Evolutionary conservation across 1,139 yeast species (phyloP).

Genomic region (Magnusiomyces paraingens): DNA sequence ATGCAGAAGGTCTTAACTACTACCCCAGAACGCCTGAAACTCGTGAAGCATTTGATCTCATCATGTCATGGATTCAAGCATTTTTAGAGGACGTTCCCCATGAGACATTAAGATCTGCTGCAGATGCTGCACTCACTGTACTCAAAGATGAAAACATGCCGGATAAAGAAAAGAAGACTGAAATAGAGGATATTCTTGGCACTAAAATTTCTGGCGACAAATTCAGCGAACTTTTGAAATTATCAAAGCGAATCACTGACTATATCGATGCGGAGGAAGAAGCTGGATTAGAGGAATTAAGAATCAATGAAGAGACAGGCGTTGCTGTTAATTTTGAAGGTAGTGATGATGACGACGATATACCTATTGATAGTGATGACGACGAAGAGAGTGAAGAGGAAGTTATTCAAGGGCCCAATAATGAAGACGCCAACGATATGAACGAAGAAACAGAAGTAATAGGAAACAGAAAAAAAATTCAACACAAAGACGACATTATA

Average conservation of each 20-base stretch:
- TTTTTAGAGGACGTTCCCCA: constrained; percentile 54
- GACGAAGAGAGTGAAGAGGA: constrained; percentile 29
- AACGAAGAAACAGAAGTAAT: constrained; percentile 32
- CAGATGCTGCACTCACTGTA: constrained; percentile 60
- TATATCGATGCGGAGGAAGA: constrained; percentile 36
- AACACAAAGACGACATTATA: constrained; percentile 28
- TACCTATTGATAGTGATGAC: constrained; percentile 30
- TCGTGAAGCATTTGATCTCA: constrained; percentile 39
- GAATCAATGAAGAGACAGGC: constrained; percentile 37
- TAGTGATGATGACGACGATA: constrained; percentile 38
- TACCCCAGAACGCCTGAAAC: constrained; percentile 47
- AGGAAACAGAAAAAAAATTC: constrained; percentile 27
- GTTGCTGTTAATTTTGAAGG: constrained; percentile 44
- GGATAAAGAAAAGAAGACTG: constrained; percentile 38
- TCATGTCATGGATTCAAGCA: constrained; percentile 45
- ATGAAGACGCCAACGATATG: constrained; percentile 29
- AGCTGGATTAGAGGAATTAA: constrained; percentile 20
- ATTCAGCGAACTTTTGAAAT: constrained; percentile 48
- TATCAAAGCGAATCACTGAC: constrained; percentile 55
- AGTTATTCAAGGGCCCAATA: constrained; percentile 30
- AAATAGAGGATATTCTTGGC: constrained; percentile 46
- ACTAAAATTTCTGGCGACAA: constrained; percentile 39
- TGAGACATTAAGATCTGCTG: constrained; percentile 46
- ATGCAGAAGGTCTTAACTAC: constrained; percentile 41
- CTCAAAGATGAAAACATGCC: constrained; percentile 46